phyloP scores from a whole-genome alignment of 73 alveolate genomes.

The Paramecium sexaurelia region DNA sequence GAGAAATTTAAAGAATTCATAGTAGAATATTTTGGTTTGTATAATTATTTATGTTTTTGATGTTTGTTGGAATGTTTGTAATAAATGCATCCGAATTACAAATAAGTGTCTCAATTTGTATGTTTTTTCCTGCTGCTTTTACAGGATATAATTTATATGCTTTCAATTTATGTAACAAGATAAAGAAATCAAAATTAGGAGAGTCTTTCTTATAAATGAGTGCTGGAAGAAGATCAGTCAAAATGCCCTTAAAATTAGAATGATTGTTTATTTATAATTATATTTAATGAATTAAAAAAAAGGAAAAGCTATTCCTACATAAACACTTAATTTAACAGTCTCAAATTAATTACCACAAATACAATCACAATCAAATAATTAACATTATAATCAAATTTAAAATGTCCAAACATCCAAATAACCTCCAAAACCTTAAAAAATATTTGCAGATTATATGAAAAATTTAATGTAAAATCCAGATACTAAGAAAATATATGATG shows the following conservation, averaged over 20 bases:
- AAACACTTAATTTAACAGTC: background rate
- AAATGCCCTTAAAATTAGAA: conserved; percentile 20
- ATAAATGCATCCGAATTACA: background rate
- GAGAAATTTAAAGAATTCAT: conserved; percentile 29
- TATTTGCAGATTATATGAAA: background rate
- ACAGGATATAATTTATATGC: conserved; percentile 31
- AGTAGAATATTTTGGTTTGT: conserved; percentile 56
- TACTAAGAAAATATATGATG: conserved; percentile 13
- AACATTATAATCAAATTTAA: background rate
- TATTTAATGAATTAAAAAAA: background rate
- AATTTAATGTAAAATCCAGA: background rate
- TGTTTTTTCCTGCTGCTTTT: conserved; percentile 45
- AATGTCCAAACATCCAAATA: background rate
- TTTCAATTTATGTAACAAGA: conserved; percentile 26
- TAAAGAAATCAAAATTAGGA: background rate
- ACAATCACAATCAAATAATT: background rate
- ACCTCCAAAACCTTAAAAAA: background rate
- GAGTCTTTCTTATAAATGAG: background rate
- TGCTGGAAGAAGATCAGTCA: conserved; percentile 44
- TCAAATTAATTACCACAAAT: background rate
- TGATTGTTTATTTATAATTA: background rate
- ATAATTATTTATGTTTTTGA: conserved; percentile 38
- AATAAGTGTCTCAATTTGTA: background rate
- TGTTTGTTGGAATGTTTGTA: conserved; percentile 53
- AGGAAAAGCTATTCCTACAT: background rate